Percentiles rank a stretch among this genome's conserved stretches.
phyloP scores from a whole-genome alignment of 2,329 filamentous ascomycete species.

The Blastomyces parvus region DNA sequence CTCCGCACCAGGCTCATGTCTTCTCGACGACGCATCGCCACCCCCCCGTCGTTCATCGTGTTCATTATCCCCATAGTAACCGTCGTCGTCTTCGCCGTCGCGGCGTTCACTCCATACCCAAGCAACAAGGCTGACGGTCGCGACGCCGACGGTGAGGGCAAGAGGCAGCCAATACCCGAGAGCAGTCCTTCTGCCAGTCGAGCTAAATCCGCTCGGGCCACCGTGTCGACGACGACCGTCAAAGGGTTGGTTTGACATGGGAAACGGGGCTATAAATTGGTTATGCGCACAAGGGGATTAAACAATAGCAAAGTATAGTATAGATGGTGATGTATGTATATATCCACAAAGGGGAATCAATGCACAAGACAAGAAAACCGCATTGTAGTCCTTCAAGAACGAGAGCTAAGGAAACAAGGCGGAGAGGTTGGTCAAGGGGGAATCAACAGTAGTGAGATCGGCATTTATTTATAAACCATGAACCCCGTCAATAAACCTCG shows the following conservation, averaged over 20 bases:
- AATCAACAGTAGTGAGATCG: not conserved
- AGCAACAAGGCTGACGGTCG: conserved; percentile 73
- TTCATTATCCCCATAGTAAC: conserved; percentile 27
- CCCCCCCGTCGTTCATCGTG: conserved; percentile 19
- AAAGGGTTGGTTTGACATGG: conserved; percentile 33
- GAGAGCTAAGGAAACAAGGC: not conserved
- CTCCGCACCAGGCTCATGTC: conserved; percentile 22
- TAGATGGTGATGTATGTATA: no score
- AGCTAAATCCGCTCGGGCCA: conserved; percentile 34
- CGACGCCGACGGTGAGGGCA: conserved; percentile 74
- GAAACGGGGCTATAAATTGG: conserved; percentile 20
- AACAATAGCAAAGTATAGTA: not conserved
- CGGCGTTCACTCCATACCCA: conserved; percentile 91
- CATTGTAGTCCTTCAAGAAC: not conserved
- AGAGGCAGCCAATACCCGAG: conserved; percentile 78
- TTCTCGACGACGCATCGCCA: conserved; percentile 20
- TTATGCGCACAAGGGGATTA: not conserved
- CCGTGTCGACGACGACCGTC: conserved; percentile 32
- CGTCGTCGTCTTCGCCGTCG: conserved; percentile 50
- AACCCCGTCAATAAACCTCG: conserved; percentile 24
- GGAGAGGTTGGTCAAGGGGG: not conserved
- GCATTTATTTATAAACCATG: not conserved
- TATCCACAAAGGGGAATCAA: conserved; percentile 22
- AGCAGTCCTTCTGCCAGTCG: conserved; percentile 33
- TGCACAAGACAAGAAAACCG: not conserved